Evolutionary conservation across 2,329 filamentous ascomycete species (phyloP), one percentile per base, ranked within the genome.

Genomic region (Pseudogymnoascus pannorum): DNA sequence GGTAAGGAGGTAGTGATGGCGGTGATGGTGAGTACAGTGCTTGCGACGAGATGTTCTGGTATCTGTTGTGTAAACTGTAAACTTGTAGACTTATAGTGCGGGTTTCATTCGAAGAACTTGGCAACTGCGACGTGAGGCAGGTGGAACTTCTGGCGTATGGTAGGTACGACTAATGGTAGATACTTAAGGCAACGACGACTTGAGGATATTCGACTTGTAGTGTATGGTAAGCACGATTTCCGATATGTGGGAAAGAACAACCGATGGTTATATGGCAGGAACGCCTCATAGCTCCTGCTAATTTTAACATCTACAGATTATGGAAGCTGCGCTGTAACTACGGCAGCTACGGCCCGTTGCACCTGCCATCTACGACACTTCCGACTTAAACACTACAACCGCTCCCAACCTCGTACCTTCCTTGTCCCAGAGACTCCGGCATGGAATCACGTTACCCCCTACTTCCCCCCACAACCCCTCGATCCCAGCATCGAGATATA

Each of bases 401-500:
- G 63, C 64, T 58, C 64, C 70, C 22, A 80, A 62, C 51, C 72
- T 70, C 54, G 64, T 64, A 11, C 76, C 77, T 6, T 63, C 31
- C 0, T 62, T 65, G 64, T 75, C 71, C 78, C 77, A 80, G 24
- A 80, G 67, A 26, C 75, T 77, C 44, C 62, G 66, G 48, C 77
- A 80, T 4, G 77, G 77, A 24, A 80, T 70, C 5, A 75, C 62
- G 0, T 74, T 68, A 5, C 59, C 60, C 2, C 14, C n/a, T 18
- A 20, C 51, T 31, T 33, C 12, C 14, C 57, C 59, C 54, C 36
- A 38, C 24, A 48, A 18, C 2, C 51, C 61, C 11, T 42, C 4
- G 9, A 63, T 61, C 33, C 60, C 57, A 38, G 63, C 38, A 51
- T 69, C 66, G 8, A 62, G 16, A 36, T 63, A 61, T 48, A 59